A percentile compares a stretch with the other conserved stretches of the same genome.
Conservation (phyloP, 176 grass and related monocot species). For the Bonia amplexicaulis region DNA sequence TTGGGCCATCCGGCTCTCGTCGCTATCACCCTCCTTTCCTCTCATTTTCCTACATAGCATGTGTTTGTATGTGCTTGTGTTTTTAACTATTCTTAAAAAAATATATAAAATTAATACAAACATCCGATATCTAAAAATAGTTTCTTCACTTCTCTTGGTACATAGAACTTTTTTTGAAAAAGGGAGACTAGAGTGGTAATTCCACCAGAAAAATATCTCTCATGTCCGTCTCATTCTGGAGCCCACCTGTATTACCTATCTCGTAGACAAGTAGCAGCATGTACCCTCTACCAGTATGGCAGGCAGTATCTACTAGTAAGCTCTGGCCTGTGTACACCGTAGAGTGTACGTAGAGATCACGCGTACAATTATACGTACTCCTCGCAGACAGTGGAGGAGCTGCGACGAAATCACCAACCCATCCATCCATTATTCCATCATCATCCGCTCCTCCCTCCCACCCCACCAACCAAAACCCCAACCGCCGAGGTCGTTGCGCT, state of each 20-base stretch:
- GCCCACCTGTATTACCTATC: not conserved
- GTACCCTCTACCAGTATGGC: not conserved
- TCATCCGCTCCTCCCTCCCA: slow-evolving; percentile 19
- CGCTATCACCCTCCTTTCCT: not conserved
- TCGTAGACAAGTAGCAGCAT: not conserved
- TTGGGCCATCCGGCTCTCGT: not conserved
- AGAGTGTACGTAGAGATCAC: not conserved
- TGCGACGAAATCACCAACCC: not conserved
- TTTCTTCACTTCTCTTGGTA: too few relatives aligned
- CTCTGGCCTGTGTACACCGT: not conserved
- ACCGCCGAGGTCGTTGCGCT: slow-evolving; percentile 26
- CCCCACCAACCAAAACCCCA: slow-evolving; percentile 41
- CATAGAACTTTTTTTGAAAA: not conserved
- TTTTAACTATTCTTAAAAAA: too few relatives aligned
- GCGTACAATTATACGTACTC: not conserved
- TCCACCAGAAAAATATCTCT: not conserved
- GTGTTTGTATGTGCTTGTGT: too few relatives aligned
- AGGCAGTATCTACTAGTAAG: not conserved
- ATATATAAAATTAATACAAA: too few relatives aligned
- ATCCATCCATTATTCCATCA: not conserved
- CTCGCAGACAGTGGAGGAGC: not conserved
- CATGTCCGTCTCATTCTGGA: not conserved
- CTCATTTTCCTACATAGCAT: not conserved
- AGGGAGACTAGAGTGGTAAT: not conserved
- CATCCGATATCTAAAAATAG: too few relatives aligned